A percentile compares a stretch with the other conserved stretches of the same genome.
Evolutionary conservation across 163 green algal species (phyloP).

Genomic region (Picocystis sp.): DNA sequence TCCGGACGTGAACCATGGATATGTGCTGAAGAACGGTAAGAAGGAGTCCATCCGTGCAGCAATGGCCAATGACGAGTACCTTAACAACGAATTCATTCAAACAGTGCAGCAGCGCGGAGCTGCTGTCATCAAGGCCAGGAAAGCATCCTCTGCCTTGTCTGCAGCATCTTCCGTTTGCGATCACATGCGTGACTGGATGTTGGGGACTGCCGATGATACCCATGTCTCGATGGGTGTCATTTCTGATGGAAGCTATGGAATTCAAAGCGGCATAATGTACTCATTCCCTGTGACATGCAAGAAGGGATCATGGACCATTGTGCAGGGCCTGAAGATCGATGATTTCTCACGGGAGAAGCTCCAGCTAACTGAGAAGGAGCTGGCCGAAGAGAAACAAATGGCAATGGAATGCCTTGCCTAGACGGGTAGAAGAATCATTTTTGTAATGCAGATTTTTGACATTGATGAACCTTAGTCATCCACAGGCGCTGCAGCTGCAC

Average conservation of each 20-base stretch:
- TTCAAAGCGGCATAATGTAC: slow-evolving; percentile 70
- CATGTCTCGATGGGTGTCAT: slow-evolving; percentile 88
- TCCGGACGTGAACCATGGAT: slow-evolving; percentile 80
- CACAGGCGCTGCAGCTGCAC: too few species aligned
- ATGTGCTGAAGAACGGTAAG: slow-evolving; percentile 44
- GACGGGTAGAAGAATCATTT: too few species aligned
- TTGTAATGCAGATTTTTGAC: too few species aligned
- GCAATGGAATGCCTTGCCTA: slow-evolving; percentile 47
- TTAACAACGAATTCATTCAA: slow-evolving; percentile 71
- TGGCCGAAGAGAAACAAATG: slow-evolving; percentile 68
- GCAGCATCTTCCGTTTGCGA: slow-evolving; percentile 78
- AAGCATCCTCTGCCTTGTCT: slow-evolving; percentile 65
- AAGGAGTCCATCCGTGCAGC: slow-evolving; percentile 52
- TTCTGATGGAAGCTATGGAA: slow-evolving; percentile 70
- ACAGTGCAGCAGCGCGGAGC: slow-evolving; percentile 84
- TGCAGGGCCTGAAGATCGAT: slow-evolving; percentile 49
- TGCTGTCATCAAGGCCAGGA: slow-evolving; percentile 82
- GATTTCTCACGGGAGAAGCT: slow-evolving; percentile 41
- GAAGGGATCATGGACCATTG: slow-evolving; percentile 12
- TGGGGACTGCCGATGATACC: slow-evolving; percentile 55
- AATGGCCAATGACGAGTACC: slow-evolving; percentile 32
- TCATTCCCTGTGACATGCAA: slow-evolving; percentile 78
- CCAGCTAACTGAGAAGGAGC: slow-evolving; percentile 63
- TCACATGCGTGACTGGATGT: slow-evolving; percentile 84
- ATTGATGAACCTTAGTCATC: too few species aligned